A percentile compares a stretch with the other conserved stretches of the same genome.
phyloP scores from a whole-genome alignment of 106 monocot species.

The Allium cepa region DNA sequence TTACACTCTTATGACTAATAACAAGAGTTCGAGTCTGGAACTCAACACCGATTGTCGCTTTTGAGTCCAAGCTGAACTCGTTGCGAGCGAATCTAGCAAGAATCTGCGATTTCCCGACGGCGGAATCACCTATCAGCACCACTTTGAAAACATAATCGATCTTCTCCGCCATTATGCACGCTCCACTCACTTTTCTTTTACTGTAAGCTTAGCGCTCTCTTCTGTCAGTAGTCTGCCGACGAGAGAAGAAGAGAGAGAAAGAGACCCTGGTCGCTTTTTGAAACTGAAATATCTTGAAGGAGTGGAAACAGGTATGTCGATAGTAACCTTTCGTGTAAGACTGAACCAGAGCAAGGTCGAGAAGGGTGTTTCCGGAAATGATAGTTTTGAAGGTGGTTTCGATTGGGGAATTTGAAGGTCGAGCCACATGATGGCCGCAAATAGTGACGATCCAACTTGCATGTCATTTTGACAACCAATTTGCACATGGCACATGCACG shows the following conservation, averaged over 20 bases:
- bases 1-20: slow-evolving; percentile 57
- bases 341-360: no score
- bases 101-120: slow-evolving; percentile 83
- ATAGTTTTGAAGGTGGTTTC: no score
- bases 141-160: slow-evolving; percentile 67
- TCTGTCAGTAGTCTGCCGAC: not conserved
- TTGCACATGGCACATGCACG: no score
- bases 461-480: no score
- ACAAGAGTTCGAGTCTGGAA: slow-evolving; percentile 74
- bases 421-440: no score
- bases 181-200: not conserved
- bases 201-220: not conserved
- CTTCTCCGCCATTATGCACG: slow-evolving; percentile 24
- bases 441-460: no score
- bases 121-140: slow-evolving; percentile 51
- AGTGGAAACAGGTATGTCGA: not conserved
- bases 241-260: not conserved
- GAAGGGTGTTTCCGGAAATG: no score
- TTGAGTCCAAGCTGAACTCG: slow-evolving; percentile 79
- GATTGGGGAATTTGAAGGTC: no score
- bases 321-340: no score
- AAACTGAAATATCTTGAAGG: not conserved
- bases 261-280: slow-evolving; percentile 7
- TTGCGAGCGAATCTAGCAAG: slow-evolving; percentile 69
- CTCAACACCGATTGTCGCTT: slow-evolving; percentile 86